Evolutionary conservation across 1,139 yeast species (phyloP).

Genomic region (Saccharomyces pastorianus): DNA sequence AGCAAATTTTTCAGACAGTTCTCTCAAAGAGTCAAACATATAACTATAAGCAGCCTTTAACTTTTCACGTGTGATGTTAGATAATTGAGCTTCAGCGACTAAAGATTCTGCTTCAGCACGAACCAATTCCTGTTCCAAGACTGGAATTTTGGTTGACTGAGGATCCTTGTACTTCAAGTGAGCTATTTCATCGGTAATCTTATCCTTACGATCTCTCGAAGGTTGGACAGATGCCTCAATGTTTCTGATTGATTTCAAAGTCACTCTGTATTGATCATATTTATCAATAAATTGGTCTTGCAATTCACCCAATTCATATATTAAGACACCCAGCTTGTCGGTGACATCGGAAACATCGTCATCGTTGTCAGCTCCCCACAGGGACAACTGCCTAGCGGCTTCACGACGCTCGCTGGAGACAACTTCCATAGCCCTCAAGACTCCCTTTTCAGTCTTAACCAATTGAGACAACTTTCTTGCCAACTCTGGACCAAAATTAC

Average conservation of each 20-base stretch:
- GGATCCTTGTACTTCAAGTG: constrained; percentile 78
- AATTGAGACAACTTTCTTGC: constrained; percentile 68
- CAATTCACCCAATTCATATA: constrained; percentile 76
- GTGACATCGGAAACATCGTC: constrained; percentile 81
- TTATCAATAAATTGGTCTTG: constrained; percentile 84
- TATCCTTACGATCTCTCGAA: constrained; percentile 77
- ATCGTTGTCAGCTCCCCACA: constrained; percentile 82
- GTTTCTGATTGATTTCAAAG: constrained; percentile 71
- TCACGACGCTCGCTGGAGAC: constrained; percentile 73
- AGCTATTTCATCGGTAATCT: constrained; percentile 78
- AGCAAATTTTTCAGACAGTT: constrained; percentile 76
- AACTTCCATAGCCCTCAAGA: constrained; percentile 70
- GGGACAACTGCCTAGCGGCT: constrained; percentile 73
- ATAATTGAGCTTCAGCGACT: constrained; percentile 85
- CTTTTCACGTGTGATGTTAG: constrained; percentile 80
- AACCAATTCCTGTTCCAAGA: constrained; percentile 79
- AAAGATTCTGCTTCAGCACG: constrained; percentile 87
- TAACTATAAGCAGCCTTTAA: constrained; percentile 77
- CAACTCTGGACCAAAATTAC: constrained; percentile 69
- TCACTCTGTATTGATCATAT: constrained; percentile 79
- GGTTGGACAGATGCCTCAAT: constrained; percentile 85
- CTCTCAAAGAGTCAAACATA: constrained; percentile 77
- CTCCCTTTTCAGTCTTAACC: constrained; percentile 75
- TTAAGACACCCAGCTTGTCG: constrained; percentile 75
- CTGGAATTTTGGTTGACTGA: constrained; percentile 70